Evolutionary conservation across 176 grass and related monocot species (phyloP).

Genomic region (Hsuehochloa calcarea): DNA sequence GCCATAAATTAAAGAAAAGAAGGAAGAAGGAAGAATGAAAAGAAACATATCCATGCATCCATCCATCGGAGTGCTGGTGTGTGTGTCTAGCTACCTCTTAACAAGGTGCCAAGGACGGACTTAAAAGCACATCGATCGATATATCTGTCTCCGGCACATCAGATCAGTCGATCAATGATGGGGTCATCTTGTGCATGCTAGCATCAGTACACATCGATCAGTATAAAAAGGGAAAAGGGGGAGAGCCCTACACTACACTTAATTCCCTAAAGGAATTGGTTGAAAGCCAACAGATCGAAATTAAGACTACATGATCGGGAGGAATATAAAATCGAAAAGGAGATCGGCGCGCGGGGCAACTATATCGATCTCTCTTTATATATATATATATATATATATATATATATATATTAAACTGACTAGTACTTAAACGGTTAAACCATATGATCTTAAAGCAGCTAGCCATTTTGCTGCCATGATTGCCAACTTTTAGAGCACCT

Average conservation of each 20-base stretch:
- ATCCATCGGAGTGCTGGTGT: not conserved
- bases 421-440: conserved; percentile 25
- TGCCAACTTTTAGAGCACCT: conserved; percentile 46
- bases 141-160: conserved; percentile 7
- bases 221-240: conserved; percentile 37
- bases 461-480: conserved; percentile 43
- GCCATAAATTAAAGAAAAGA: too few species aligned
- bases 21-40: too few species aligned
- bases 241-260: conserved; percentile 32
- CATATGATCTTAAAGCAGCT: conserved; percentile 8
- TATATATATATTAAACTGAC: conserved; percentile 32
- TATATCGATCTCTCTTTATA: too few species aligned
- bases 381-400: too few species aligned
- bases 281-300: conserved; percentile 39
- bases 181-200: conserved; percentile 25
- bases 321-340: not conserved
- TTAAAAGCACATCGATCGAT: conserved; percentile 1
- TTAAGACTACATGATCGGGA: too few species aligned
- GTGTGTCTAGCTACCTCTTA: not conserved
- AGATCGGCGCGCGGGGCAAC: too few species aligned
- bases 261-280: conserved; percentile 21
- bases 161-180: not conserved
- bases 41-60: not conserved
- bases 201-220: conserved; percentile 48
- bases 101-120: not conserved